These are phyloP conservation scores for Xylaria bambusicola DNA, from an alignment of 495 filamentous ascomycete genomes.

Conservation along the genomic window DNA sequence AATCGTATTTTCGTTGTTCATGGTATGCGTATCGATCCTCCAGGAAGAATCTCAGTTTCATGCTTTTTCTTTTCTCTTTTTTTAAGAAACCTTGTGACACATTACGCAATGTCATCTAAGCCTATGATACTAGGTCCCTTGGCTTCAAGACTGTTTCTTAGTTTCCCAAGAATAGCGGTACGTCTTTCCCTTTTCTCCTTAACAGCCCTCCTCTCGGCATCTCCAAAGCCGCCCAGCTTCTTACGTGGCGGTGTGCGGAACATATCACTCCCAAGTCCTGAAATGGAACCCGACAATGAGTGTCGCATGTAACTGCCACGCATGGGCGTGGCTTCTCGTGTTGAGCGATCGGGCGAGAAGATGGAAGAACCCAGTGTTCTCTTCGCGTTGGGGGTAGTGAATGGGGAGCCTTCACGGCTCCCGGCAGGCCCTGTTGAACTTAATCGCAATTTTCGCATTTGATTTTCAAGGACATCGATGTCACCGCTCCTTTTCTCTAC, in stretches of 20 bases:
- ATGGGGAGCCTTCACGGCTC: constrained; percentile 63
- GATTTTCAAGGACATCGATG: constrained; percentile 82
- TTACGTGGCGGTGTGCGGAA: constrained; percentile 47
- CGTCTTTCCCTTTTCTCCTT: constrained; percentile 58
- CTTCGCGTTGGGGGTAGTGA: constrained; percentile 59
- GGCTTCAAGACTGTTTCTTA: constrained; percentile 40
- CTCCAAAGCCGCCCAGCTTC: constrained; percentile 57
- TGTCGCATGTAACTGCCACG: constrained; percentile 42
- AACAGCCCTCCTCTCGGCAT: constrained; percentile 50
- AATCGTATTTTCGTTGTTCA: too few species aligned
- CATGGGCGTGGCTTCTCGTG: constrained; percentile 42
- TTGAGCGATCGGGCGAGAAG: constrained; percentile 57
- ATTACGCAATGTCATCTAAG: constrained; percentile 35
- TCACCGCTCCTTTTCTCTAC: constrained; percentile 83
- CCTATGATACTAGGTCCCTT: constrained; percentile 40
- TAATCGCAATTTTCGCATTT: constrained; percentile 73
- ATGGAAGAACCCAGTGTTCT: constrained; percentile 47
- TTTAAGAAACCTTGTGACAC: too few species aligned
- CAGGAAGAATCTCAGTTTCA: neutral
- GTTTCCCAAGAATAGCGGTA: constrained; percentile 51
- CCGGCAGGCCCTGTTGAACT: constrained; percentile 42
- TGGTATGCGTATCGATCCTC: too few species aligned
- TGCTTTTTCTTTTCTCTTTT: neutral
- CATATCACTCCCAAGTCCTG: constrained; percentile 43
- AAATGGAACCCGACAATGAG: constrained; percentile 40